A percentile compares a stretch with the other conserved stretches of the same genome.
phyloP scores from a whole-genome alignment of 768 basidiomycete species.

The Boletus fagicola region DNA sequence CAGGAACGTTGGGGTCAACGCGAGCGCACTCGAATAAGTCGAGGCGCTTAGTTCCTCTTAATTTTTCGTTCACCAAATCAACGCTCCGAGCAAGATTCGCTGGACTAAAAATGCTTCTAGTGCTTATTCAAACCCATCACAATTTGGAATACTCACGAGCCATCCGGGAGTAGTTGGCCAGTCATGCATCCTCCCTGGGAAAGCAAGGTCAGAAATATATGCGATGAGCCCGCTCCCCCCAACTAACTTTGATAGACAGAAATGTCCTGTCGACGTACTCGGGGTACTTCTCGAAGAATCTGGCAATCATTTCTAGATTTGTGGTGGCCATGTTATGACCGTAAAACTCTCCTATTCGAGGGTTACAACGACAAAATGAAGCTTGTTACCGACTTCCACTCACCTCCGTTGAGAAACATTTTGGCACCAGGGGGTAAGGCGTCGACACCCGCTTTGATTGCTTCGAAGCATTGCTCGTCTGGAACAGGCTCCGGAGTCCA shows the following conservation, averaged over 20 bases:
- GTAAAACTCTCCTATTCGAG: constrained; percentile 53
- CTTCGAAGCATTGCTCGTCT: constrained; percentile 41
- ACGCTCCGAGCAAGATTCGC: constrained; percentile 51
- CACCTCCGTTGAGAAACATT: constrained; percentile 52
- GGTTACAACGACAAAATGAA: neutral
- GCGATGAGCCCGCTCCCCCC: neutral
- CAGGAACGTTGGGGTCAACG: constrained; percentile 40
- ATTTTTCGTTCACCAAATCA: constrained; percentile 39
- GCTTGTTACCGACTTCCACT: neutral
- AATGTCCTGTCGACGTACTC: constrained; percentile 35
- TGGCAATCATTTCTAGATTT: constrained; percentile 48
- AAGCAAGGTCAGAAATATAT: constrained; percentile 24
- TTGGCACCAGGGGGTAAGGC: constrained; percentile 43
- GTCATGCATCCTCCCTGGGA: neutral
- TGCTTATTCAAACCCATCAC: neutral
- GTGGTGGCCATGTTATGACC: constrained; percentile 38
- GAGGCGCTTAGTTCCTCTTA: constrained; percentile 53
- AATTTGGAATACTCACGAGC: constrained; percentile 28
- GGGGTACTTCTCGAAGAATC: constrained; percentile 46
- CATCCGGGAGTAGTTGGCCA: constrained; percentile 12
- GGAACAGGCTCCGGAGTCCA: constrained; percentile 2
- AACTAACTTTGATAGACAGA: constrained; percentile 34
- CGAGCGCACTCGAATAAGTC: constrained; percentile 61
- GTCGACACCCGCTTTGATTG: constrained; percentile 43
- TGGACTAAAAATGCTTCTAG: constrained; percentile 3